Evolutionary conservation across 148 eudicot genomes (phyloP), one percentile per base, ranked within the genome.

Genomic region (Cornus kousa): DNA sequence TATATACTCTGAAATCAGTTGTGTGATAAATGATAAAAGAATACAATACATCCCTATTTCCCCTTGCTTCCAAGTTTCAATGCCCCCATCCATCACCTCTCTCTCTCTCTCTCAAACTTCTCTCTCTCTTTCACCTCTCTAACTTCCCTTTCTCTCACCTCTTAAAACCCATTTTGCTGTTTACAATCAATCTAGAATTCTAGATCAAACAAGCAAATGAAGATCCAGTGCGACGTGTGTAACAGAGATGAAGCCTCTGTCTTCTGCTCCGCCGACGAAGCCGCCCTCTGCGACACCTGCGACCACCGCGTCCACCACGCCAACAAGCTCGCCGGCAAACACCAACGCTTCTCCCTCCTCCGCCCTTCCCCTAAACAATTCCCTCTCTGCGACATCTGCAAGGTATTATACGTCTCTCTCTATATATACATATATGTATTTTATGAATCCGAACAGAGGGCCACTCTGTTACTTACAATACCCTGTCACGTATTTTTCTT

Each of bases 171-270:
- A 43, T 53, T 53, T 53, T 16, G 5, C 12, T 11, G 4, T 53
- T 53, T 53, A 53, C 59, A 53, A 57, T 57, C 62, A 1, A 57
- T 57, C 62, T 57, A 57, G 20, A 33, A 28, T 28, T 28, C 28
- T 13, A 14, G 20, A 57, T 13, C 17, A 57, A 57, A 57, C 17
- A 3, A 17, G 0, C 59, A 85, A 19, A 88, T 91, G 94, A 91
- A 87, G 92, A 91, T 91, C 83, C 94, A 87, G 77, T 91, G 94
- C 68, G 94, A 89, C 69, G 94, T 91, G 12, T 89, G 94, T 57
- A 78, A 79, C 57, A 86, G 78, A 50, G 85, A 83, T 17, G 89
- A 87, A 28, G 92, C 94, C 5, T 39, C 86, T 5, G 85, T 91
- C 28, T 87, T 74, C 67, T 91, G 92, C 78, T 7, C 81, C 0